Percentiles rank a stretch among this genome's conserved stretches.
These are phyloP conservation scores for Cryptococcus deneoformans DNA, from an alignment of 1,284 basidiomycete genomes.

Conservation along the genomic window DNA sequence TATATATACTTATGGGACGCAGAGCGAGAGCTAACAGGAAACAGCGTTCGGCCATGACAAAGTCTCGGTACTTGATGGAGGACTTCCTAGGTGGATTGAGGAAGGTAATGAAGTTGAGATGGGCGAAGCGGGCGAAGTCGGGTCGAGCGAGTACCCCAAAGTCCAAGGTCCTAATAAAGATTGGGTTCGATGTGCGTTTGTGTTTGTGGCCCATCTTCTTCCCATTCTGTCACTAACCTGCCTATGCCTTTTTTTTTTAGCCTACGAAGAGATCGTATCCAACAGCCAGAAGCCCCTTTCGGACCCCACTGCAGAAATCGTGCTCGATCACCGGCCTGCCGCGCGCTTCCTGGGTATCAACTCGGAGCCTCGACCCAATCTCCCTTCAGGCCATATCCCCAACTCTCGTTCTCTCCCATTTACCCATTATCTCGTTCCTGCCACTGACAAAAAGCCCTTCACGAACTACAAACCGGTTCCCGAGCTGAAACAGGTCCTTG, in stretches of 20 bases:
- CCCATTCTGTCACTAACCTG: background rate
- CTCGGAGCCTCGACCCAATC: constrained; percentile 83
- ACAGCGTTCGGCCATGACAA: constrained; percentile 74
- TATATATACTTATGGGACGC: background rate
- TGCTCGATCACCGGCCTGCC: constrained; percentile 81
- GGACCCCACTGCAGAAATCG: constrained; percentile 59
- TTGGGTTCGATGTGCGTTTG: constrained; percentile 60
- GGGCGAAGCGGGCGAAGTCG: constrained; percentile 37
- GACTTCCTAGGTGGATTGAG: constrained; percentile 76
- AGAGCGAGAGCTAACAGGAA: no score
- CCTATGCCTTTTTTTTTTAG: constrained; percentile 49
- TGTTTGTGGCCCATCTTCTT: constrained; percentile 7
- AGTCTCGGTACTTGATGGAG: constrained; percentile 84
- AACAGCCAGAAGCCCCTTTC: constrained; percentile 61
- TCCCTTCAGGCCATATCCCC: constrained; percentile 93
- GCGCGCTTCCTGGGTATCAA: constrained; percentile 74
- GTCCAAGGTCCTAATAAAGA: constrained; percentile 49
- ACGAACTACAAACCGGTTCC: constrained; percentile 59
- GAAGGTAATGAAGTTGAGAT: constrained; percentile 65
- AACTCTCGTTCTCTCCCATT: constrained; percentile 83
- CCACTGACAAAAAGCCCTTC: constrained; percentile 45
- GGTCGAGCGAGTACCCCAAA: constrained; percentile 28
- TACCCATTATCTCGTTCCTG: constrained; percentile 60
- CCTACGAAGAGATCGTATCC: constrained; percentile 75
- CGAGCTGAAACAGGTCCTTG: constrained; percentile 62